Evolutionary conservation across 352 stramenopile species (phyloP).

Genomic region (Phytopythium vexans): DNA sequence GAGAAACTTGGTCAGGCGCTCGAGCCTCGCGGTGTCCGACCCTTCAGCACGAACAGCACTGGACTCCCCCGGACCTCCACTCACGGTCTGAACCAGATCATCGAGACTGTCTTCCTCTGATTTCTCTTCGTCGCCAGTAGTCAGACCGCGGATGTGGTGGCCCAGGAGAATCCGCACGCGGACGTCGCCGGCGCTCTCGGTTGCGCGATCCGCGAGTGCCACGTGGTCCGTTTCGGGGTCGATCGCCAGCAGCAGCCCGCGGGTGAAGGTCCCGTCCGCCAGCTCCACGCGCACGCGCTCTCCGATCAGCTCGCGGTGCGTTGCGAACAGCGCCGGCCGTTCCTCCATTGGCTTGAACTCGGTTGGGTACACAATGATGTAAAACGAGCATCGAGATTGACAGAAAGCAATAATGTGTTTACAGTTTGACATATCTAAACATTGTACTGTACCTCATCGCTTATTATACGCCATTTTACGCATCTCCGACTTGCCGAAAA

Average conservation of each 20-base stretch:
- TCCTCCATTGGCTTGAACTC: too few relatives aligned
- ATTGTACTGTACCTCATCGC: too few relatives aligned
- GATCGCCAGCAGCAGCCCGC: constrained; percentile 49
- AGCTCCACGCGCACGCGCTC: constrained; percentile 31
- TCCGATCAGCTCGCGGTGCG: constrained; percentile 22
- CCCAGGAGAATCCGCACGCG: constrained; percentile 32
- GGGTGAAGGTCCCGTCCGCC: constrained; percentile 25
- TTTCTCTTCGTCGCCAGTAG: constrained; percentile 11
- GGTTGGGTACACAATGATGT: too few relatives aligned
- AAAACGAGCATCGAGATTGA: too few relatives aligned
- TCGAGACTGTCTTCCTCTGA: constrained; percentile 9
- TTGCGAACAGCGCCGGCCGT: too few relatives aligned
- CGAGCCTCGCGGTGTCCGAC: too few relatives aligned
- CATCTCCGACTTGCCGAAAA: too few relatives aligned
- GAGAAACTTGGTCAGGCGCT: not conserved
- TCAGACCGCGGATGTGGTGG: constrained; percentile 19
- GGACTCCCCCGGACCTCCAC: not conserved
- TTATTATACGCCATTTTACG: too few relatives aligned
- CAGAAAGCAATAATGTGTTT: too few relatives aligned
- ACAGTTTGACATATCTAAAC: too few relatives aligned
- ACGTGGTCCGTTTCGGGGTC: constrained; percentile 57
- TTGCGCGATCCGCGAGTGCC: constrained; percentile 23
- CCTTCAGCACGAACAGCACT: too few relatives aligned
- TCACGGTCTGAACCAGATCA: constrained; percentile 11
- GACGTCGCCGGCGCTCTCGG: constrained; percentile 6